phyloP scores from a whole-genome alignment of 169 alveolate genomes.

The Plasmodium falciparum region DNA sequence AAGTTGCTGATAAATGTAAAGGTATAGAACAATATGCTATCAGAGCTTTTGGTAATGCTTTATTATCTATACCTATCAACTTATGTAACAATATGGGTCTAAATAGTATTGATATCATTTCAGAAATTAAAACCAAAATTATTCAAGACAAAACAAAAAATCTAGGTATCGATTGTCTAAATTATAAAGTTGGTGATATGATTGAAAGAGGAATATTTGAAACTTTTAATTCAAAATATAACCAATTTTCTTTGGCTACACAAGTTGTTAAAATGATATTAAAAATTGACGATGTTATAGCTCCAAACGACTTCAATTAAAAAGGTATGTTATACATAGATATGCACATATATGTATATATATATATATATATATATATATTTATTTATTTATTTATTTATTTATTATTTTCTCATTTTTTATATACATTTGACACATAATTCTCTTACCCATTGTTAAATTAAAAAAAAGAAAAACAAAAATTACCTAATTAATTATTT shows the following conservation, averaged over 20 bases:
- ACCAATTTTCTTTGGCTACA: constrained; percentile 97
- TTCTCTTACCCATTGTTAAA: too few species aligned
- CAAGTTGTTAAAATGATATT: constrained; percentile 99
- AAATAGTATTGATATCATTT: constrained; percentile 94
- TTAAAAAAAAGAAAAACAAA: too few species aligned
- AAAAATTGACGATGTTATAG: constrained; percentile 98
- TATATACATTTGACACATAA: too few species aligned
- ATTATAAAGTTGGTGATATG: constrained; percentile 91
- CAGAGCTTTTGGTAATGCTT: constrained; percentile 98
- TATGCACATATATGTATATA: constrained; percentile 3
- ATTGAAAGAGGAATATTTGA: constrained; percentile 94
- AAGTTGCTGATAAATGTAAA: constrained; percentile 92
- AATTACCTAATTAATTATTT: too few species aligned
- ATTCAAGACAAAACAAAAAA: constrained; percentile 88
- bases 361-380: background rate
- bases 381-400: too few species aligned
- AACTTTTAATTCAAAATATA: constrained; percentile 94
- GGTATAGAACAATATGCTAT: constrained; percentile 98
- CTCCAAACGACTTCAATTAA: constrained; percentile 74
- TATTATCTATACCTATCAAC: constrained; percentile 96
- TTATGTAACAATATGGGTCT: constrained; percentile 98
- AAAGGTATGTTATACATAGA: constrained; percentile 6
- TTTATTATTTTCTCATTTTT: too few species aligned
- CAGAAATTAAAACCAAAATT: constrained; percentile 93
- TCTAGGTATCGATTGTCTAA: constrained; percentile 95